phyloP scores from a whole-genome alignment of 805 yeast species.

The Yamadazyma endophytica region DNA sequence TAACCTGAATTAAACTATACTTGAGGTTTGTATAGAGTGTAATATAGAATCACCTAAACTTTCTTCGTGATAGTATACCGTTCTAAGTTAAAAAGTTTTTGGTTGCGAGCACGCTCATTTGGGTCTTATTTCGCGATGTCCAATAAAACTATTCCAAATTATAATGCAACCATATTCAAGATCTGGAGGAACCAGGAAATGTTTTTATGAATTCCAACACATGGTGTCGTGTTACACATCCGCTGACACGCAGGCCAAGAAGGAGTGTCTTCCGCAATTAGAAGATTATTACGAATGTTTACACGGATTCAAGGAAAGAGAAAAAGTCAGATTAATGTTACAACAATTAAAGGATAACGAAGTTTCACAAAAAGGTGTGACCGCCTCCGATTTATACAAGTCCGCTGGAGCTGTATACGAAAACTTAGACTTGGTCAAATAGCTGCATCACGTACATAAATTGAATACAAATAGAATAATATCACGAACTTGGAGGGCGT shows the following conservation, averaged over 20 bases:
- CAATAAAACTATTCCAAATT: neutral
- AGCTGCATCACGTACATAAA: too few relatives aligned
- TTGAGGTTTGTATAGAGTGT: too few relatives aligned
- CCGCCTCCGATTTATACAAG: constrained; percentile 41
- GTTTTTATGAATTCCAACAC: constrained; percentile 45
- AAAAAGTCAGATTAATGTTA: constrained; percentile 40
- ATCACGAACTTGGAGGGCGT: too few relatives aligned
- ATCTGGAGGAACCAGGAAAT: constrained; percentile 45
- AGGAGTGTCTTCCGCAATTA: constrained; percentile 40
- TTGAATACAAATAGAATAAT: too few relatives aligned
- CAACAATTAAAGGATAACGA: constrained; percentile 45
- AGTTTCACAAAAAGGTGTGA: constrained; percentile 34
- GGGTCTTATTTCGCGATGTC: too few relatives aligned
- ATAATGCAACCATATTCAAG: constrained; percentile 45
- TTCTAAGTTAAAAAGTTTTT: too few relatives aligned
- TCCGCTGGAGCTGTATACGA: constrained; percentile 38
- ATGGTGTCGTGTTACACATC: constrained; percentile 42
- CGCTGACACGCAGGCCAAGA: constrained; percentile 38
- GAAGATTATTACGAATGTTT: constrained; percentile 46
- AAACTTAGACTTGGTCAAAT: constrained; percentile 38
- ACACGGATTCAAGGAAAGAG: constrained; percentile 45
- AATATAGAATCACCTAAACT: too few relatives aligned
- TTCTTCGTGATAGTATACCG: too few relatives aligned
- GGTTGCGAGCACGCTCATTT: too few relatives aligned
- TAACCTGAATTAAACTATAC: too few relatives aligned